phyloP scores from a whole-genome alignment of 108 stramenopile species.

The Discostella pseudostelligera region DNA sequence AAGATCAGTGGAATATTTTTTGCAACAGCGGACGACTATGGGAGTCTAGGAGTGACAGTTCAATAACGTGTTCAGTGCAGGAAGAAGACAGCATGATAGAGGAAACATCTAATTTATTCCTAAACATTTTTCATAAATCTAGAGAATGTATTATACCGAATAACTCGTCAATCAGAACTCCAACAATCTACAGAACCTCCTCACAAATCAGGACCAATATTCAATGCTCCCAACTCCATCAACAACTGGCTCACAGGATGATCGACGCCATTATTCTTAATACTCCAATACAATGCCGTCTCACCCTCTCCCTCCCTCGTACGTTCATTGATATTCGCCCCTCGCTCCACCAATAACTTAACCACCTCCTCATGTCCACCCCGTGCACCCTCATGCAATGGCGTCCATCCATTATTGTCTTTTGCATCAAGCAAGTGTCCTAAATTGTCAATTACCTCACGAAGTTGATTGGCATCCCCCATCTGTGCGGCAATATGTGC shows the following conservation, averaged over 20 bases:
- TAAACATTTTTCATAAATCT: no score
- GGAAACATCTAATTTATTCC: no score
- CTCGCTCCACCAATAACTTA: conserved; percentile 61
- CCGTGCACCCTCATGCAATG: conserved; percentile 78
- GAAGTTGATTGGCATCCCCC: conserved; percentile 57
- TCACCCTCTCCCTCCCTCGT: conserved; percentile 51
- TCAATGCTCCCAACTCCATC: conserved; percentile 67
- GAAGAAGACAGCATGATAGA: no score
- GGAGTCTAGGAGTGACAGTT: no score
- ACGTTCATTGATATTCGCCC: conserved; percentile 70
- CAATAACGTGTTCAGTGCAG: no score
- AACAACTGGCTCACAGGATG: conserved; percentile 68
- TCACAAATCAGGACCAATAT: conserved; percentile 81
- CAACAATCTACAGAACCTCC: no score
- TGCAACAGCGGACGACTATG: no score
- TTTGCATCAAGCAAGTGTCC: conserved; percentile 60
- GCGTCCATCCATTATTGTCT: conserved; percentile 87
- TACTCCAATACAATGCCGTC: conserved; percentile 71
- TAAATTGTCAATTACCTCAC: conserved; percentile 46
- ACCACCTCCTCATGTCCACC: conserved; percentile 77
- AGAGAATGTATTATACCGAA: no score
- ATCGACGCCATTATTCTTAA: conserved; percentile 58
- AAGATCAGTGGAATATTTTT: no score
- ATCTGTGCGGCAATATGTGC: conserved; percentile 70
- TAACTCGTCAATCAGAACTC: no score